These are phyloP conservation scores for apple (Malus domestica) DNA, from an alignment of 306 rosid genomes.

Conservation along the genomic window DNA sequence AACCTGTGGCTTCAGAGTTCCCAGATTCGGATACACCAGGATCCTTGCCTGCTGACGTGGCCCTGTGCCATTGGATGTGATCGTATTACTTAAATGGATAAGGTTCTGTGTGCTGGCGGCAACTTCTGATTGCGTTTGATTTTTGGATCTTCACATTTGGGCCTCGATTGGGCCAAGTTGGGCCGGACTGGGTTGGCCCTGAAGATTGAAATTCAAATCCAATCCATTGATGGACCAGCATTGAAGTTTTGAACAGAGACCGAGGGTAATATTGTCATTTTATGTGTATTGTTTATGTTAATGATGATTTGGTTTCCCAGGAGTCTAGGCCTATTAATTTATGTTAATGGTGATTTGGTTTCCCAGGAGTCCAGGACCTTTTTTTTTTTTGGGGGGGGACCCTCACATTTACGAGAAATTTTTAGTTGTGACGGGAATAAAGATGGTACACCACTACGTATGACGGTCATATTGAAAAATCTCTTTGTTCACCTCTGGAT, in stretches of 20 bases:
- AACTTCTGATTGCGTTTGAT: not conserved
- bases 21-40: conserved; percentile 47
- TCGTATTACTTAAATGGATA: conserved; percentile 32
- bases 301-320: not conserved
- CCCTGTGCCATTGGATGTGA: conserved; percentile 43
- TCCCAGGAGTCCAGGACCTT: not conserved
- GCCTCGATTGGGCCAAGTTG: not conserved
- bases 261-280: not conserved
- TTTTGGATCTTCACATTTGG: not conserved
- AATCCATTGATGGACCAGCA: not conserved
- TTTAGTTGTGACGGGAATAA: too few species aligned
- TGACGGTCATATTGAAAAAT: too few species aligned
- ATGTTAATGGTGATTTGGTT: not conserved
- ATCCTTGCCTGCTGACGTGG: conserved; percentile 55
- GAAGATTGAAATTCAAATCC: not conserved
- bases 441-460: fast-evolving
- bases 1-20: conserved; percentile 58
- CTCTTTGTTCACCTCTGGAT: too few species aligned
- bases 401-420: not conserved
- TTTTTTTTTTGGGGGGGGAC: not conserved
- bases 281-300: not conserved
- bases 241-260: not conserved
- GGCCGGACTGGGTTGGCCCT: not conserved
- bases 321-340: not conserved
- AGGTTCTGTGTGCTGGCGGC: conserved; percentile 25